Evolutionary conservation across 2,329 filamentous ascomycete genomes (phyloP).

Genomic region (Orbilia brochopaga): DNA sequence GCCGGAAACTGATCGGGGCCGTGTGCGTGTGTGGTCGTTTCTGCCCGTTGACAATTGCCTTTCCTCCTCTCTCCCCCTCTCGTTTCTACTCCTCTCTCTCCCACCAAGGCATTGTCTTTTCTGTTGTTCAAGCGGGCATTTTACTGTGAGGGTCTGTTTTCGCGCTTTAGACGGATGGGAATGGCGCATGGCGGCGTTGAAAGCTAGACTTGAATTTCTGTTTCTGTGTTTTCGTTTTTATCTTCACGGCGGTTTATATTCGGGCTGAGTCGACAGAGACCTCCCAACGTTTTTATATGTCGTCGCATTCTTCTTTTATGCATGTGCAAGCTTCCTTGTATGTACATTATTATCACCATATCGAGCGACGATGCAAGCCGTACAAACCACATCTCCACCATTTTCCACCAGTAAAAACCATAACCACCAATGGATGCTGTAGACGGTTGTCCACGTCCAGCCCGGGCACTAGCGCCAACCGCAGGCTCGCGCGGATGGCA

Average conservation of each 20-base stretch:
- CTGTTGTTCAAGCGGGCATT: neutral
- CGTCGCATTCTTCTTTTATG: neutral
- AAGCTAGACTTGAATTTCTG: neutral
- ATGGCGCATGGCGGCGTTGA: neutral
- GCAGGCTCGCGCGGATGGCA: no score
- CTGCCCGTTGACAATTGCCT: neutral
- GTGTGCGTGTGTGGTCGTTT: slow-evolving; percentile 9
- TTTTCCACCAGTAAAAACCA: no score
- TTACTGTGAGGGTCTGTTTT: neutral
- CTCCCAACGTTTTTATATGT: neutral
- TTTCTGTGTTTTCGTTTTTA: neutral
- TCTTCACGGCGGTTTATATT: neutral
- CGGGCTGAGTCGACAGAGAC: neutral
- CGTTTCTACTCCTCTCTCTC: neutral
- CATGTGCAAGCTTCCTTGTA: neutral
- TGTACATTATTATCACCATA: neutral
- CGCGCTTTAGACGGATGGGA: slow-evolving; percentile 2
- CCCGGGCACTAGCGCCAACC: no score
- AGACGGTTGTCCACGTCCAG: no score
- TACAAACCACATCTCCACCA: neutral
- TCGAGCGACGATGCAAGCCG: neutral
- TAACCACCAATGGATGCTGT: no score
- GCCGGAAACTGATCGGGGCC: slow-evolving; percentile 10
- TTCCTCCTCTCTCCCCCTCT: neutral
- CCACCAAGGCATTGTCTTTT: no score